These are phyloP conservation scores for Fusarium globosum DNA, from an alignment of 2,329 filamentous ascomycete species.

Conservation along the genomic window DNA sequence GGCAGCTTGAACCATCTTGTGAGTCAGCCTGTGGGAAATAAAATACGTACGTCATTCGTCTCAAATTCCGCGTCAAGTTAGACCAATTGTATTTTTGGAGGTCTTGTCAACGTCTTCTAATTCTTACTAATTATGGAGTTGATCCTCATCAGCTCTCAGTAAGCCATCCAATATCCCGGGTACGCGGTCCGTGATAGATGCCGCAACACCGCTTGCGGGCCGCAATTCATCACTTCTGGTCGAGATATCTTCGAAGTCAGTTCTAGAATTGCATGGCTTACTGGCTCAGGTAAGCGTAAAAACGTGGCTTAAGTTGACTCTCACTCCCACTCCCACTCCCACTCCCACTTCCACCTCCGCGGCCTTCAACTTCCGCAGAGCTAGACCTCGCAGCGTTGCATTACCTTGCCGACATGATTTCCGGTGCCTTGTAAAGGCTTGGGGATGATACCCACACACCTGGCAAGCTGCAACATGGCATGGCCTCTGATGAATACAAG, in stretches of 20 bases:
- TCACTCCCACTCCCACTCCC: not conserved
- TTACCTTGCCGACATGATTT: not conserved
- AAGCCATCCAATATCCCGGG: slow-evolving; percentile 4
- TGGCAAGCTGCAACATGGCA: not conserved
- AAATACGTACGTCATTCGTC: not conserved
- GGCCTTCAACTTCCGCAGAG: not conserved
- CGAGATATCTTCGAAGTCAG: not conserved
- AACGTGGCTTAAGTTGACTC: not conserved
- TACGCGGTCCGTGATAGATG: not conserved
- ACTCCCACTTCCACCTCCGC: not conserved
- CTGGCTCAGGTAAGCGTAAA: not conserved
- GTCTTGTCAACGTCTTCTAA: not conserved
- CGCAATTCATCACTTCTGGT: not conserved
- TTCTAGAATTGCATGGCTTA: not conserved
- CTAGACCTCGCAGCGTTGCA: not conserved
- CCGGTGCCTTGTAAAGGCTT: not conserved
- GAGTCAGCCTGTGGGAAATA: not conserved
- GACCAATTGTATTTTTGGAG: not conserved
- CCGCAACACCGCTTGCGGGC: not conserved
- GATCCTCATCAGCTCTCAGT: slow-evolving; percentile 2
- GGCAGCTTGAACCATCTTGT: not conserved
- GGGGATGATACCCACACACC: not conserved
- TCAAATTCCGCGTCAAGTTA: not conserved
- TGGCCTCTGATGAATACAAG: not conserved
- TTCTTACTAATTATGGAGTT: slow-evolving; percentile 1